Evolutionary conservation across 2,329 filamentous ascomycete genomes (phyloP).

Genomic region (Trichoderma sp.): DNA sequence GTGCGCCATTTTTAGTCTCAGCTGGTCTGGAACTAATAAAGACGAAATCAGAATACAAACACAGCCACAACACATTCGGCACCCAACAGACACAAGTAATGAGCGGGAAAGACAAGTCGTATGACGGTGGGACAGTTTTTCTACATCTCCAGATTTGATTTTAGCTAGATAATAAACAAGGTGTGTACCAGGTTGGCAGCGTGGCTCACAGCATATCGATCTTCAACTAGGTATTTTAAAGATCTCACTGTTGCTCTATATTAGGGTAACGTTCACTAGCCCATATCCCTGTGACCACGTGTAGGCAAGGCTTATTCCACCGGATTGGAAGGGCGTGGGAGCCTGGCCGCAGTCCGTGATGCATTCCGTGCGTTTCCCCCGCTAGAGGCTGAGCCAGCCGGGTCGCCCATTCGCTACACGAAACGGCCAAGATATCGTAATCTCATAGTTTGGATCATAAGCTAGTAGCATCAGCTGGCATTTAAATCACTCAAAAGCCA

Average conservation of each 20-base stretch:
- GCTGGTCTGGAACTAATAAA: background rate
- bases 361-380: slow-evolving; percentile 11
- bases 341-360: slow-evolving; percentile 16
- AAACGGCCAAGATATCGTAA: background rate
- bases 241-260: background rate
- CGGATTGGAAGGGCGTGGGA: slow-evolving; percentile 8
- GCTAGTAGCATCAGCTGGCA: background rate
- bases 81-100: background rate
- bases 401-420: background rate
- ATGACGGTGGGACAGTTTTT: background rate
- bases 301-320: slow-evolving; percentile 6
- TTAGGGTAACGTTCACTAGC: background rate
- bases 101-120: background rate
- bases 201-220: background rate
- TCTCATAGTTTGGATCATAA: background rate
- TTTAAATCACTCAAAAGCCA: slow-evolving; percentile 7
- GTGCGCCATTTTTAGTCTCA: background rate
- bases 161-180: background rate
- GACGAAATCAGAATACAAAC: too few species aligned
- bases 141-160: background rate
- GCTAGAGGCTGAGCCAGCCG: slow-evolving; percentile 15
- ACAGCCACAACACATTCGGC: background rate
- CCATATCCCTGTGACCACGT: slow-evolving; percentile 11
- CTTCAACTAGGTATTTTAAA: background rate
- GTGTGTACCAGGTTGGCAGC: background rate